Conservation (phyloP, 2,329 filamentous ascomycete genomes). For the Rachicladosporium sp. region DNA sequence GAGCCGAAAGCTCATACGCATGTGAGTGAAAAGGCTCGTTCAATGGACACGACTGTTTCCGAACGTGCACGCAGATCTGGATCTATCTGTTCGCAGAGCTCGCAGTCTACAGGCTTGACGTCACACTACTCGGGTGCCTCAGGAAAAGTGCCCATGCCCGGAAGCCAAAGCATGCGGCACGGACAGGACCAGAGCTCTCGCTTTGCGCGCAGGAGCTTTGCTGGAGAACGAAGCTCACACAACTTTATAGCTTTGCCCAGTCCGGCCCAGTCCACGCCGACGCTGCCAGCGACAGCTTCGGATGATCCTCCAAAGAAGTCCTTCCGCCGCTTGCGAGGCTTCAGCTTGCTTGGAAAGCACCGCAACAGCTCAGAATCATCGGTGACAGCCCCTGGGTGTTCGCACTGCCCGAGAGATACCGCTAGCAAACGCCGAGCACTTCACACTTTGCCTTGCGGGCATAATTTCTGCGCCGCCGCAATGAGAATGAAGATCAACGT, state of each 20-base stretch:
- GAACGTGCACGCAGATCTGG: conserved; percentile 14
- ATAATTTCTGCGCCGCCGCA: conserved; percentile 22
- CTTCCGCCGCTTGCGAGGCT: conserved; percentile 21
- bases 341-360: conserved; percentile 20
- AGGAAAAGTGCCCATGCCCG: conserved; percentile 1
- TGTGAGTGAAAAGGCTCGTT: conserved; percentile 6
- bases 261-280: conserved; percentile 20
- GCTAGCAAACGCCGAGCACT: conserved; percentile 17
- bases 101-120: conserved; percentile 22
- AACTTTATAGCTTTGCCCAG: conserved; percentile 19
- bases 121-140: conserved; percentile 22
- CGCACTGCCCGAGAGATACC: conserved; percentile 20
- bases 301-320: conserved; percentile 19
- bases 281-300: conserved; percentile 17
- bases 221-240: conserved; percentile 14
- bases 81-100: conserved; percentile 21
- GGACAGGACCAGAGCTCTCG: conserved; percentile 24
- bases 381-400: conserved; percentile 14
- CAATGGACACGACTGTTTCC: conserved; percentile 8
- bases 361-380: conserved; percentile 16
- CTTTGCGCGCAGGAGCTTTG: conserved; percentile 14
- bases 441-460: conserved; percentile 23
- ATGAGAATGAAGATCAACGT: conserved; percentile 25
- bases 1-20: too few species aligned
- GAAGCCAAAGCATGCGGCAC: conserved; percentile 13